Evolutionary conservation across 176 grass and related monocot genomes (phyloP).

Genomic region (Thinopyrum elongatum): DNA sequence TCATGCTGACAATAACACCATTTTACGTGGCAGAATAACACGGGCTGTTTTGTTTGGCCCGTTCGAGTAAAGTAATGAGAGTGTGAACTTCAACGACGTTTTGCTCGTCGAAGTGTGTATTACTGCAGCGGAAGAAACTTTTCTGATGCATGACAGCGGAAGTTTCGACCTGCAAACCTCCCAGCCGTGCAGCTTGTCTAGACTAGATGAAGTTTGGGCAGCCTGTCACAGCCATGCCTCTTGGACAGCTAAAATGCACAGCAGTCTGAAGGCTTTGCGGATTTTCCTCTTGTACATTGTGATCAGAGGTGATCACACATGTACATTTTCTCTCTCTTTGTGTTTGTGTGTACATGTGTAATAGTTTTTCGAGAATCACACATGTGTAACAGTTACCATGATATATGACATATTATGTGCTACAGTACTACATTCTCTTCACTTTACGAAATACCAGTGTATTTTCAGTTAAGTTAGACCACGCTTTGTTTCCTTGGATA

Average conservation of each 20-base stretch:
- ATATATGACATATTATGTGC: conserved; percentile 1
- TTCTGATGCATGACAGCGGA: conserved; percentile 12
- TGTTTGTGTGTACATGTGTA: conserved; percentile 42
- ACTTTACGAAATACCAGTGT: neutral
- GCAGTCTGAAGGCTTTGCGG: conserved; percentile 9
- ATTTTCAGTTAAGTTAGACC: conserved; percentile 5
- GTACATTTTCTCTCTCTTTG: conserved; percentile 10
- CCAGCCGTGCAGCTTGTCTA: conserved; percentile 7
- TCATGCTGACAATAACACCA: conserved; percentile 44
- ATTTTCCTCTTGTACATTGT: conserved; percentile 20
- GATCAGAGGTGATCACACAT: conserved; percentile 15
- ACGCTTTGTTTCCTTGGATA: neutral
- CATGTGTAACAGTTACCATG: neutral
- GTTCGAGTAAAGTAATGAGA: conserved; percentile 19
- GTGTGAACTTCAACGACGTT: conserved; percentile 10
- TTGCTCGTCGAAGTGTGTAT: conserved; percentile 18
- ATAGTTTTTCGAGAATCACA: conserved; percentile 6
- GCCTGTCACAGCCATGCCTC: conserved; percentile 20
- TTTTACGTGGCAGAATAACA: conserved; percentile 38
- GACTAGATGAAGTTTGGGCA: conserved; percentile 20
- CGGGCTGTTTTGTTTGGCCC: conserved; percentile 18
- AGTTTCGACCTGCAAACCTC: neutral
- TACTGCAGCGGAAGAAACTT: neutral
- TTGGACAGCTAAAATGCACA: conserved; percentile 11
- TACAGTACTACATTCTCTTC: neutral